phyloP scores from a whole-genome alignment of 768 basidiomycete species.

The Cytidiella melzeri region DNA sequence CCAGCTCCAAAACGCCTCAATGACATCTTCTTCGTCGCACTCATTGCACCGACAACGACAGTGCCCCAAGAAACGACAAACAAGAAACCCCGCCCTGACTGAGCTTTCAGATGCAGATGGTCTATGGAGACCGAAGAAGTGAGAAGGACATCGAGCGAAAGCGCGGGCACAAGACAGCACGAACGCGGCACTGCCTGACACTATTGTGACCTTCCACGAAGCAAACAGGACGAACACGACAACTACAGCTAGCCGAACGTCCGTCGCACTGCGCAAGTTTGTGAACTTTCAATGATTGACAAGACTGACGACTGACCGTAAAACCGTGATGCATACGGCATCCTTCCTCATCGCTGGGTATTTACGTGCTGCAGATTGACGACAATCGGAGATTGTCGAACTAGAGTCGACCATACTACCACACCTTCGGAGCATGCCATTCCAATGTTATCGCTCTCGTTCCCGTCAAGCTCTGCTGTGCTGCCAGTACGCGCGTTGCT shows the following conservation, averaged over 20 bases:
- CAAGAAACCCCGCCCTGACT: constrained; percentile 81
- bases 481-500: no score
- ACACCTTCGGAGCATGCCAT: no score
- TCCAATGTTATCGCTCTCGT: no score
- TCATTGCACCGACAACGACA: constrained; percentile 81
- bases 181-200: constrained; percentile 46
- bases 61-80: constrained; percentile 90
- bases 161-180: constrained; percentile 78
- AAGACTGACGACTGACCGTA: constrained; percentile 51
- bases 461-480: no score
- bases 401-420: no score
- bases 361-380: constrained; percentile 3
- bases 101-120: constrained; percentile 75
- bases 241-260: constrained; percentile 73
- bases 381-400: constrained; percentile 5
- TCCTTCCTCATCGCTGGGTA: constrained; percentile 58
- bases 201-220: constrained; percentile 51
- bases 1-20: constrained; percentile 95
- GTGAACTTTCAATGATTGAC: constrained; percentile 8
- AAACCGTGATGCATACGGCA: constrained; percentile 75
- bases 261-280: constrained; percentile 58
- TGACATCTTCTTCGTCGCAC: constrained; percentile 68
- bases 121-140: constrained; percentile 86
- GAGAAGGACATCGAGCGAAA: constrained; percentile 77
- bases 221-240: constrained; percentile 59